Evolutionary conservation across 495 filamentous ascomycete species (phyloP).

Genomic region (Pseudoneurospora amorphoporcata): DNA sequence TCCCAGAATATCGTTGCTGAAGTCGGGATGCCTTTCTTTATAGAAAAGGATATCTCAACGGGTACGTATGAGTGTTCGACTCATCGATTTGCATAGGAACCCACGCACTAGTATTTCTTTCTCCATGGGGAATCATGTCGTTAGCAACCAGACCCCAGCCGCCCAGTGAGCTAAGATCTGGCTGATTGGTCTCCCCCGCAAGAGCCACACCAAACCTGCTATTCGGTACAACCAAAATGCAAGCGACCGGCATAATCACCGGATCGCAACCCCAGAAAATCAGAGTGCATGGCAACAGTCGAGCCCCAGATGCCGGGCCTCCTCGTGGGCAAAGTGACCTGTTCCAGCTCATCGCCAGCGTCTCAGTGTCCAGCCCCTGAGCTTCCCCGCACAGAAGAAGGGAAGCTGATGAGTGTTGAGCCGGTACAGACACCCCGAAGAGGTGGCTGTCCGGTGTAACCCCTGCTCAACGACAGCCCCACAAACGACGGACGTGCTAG

Average conservation of each 20-base stretch:
- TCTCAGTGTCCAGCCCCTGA: not conserved
- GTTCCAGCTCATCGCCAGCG: not conserved
- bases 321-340: not conserved
- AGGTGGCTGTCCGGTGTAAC: not conserved
- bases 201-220: not conserved
- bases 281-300: not conserved
- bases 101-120: conserved; percentile 1
- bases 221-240: not conserved
- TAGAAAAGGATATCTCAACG: conserved; percentile 1
- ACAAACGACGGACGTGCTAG: not conserved
- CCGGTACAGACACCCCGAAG: not conserved
- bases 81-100: not conserved
- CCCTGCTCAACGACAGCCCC: not conserved
- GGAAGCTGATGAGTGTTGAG: not conserved
- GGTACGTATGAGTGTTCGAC: not conserved
- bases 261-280: not conserved
- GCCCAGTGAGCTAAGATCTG: conserved; percentile 1
- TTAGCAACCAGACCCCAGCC: not conserved
- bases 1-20: not conserved
- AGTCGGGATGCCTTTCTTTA: conserved; percentile 8
- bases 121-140: conserved; percentile 9
- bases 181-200: not conserved
- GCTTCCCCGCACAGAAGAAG: not conserved
- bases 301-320: not conserved
- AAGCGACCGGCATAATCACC: not conserved